Evolutionary conservation across 306 rosid species (phyloP), one percentile per base, ranked within the genome.

Genomic region (Vigna hirtella): DNA sequence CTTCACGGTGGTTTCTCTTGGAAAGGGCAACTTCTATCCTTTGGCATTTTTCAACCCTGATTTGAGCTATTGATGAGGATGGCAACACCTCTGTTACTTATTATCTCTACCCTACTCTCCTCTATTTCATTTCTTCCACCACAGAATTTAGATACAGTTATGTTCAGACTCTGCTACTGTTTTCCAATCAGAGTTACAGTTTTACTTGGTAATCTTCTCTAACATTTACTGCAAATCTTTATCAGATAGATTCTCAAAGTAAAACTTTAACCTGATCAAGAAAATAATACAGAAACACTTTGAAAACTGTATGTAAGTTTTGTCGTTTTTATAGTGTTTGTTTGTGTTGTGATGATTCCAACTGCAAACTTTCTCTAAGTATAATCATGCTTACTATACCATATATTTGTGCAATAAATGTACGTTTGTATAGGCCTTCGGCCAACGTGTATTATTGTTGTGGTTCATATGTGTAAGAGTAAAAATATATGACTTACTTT

Each of bases 1-100:
- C 70, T 48, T 59, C 66, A 70, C 26, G 87, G 82, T 42, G 73
- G 34, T 30, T 30, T 3, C 90, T 88, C 81, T 84, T 79, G 77
- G 76, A 69, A 74, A 90, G 99, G 99, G 97, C 99, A 96, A 93
- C 96, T 88, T 87, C 93, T 50, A 88, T 86, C 91, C 99, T 93
- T 92, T 91, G 98, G 99, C 99, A 93, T 88, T 89, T 90, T 81
- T 76, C 77, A 64, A 62, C 85, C 68, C 80, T 51, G 80, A 71
- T 71, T 68, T 63, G 79, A 65, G 80, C 66, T 70, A 71, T 79
- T n/a, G 61, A 48, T 65, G 64, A 82, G 32, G 32, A 30, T 30
- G 4, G 4, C 32, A 30, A 30, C 4, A 81, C 66, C 50, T 77
- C 51, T 30, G 2, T 26, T 26, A 26, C 56, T 43, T 81, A 51